These are phyloP conservation scores for Phyllosticta capitalensis DNA, from an alignment of 2,329 filamentous ascomycete species.

Conservation along the genomic window DNA sequence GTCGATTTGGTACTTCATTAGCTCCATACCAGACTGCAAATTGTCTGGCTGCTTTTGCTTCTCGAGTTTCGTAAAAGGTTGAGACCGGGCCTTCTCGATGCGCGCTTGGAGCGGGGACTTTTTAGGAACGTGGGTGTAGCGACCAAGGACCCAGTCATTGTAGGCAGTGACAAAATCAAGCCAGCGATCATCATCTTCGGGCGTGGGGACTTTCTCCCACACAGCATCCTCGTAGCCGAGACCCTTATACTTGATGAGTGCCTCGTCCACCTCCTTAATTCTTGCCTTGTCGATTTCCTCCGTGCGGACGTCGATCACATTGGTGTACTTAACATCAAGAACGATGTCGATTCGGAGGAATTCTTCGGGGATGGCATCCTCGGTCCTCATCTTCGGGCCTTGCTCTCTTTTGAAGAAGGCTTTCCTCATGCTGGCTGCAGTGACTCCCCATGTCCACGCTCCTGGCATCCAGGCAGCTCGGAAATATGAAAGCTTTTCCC, in stretches of 20 bases:
- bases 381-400: slow-evolving; percentile 57
- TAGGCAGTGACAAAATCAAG: slow-evolving; percentile 75
- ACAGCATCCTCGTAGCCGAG: slow-evolving; percentile 83
- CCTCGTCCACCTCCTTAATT: slow-evolving; percentile 61
- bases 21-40: slow-evolving; percentile 59
- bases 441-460: slow-evolving; percentile 74
- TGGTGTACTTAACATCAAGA: slow-evolving; percentile 65
- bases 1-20: slow-evolving; percentile 91
- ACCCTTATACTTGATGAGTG: slow-evolving; percentile 86
- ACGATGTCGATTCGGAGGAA: slow-evolving; percentile 80
- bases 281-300: slow-evolving; percentile 62
- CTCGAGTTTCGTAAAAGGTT: slow-evolving; percentile 58
- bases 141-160: slow-evolving; percentile 72
- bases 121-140: slow-evolving; percentile 57
- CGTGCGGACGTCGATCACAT: slow-evolving; percentile 47
- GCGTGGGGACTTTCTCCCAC: slow-evolving; percentile 71
- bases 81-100: slow-evolving; percentile 55
- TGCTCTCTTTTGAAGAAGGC: slow-evolving; percentile 66
- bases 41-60: slow-evolving; percentile 63
- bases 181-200: slow-evolving; percentile 59
- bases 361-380: slow-evolving; percentile 81
- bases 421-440: slow-evolving; percentile 53
- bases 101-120: slow-evolving; percentile 52
- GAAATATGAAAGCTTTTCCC: slow-evolving; percentile 70
- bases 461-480: slow-evolving; percentile 82